Conservation (phyloP, 148 eudicot species). For the Heliosperma pusillum region DNA sequence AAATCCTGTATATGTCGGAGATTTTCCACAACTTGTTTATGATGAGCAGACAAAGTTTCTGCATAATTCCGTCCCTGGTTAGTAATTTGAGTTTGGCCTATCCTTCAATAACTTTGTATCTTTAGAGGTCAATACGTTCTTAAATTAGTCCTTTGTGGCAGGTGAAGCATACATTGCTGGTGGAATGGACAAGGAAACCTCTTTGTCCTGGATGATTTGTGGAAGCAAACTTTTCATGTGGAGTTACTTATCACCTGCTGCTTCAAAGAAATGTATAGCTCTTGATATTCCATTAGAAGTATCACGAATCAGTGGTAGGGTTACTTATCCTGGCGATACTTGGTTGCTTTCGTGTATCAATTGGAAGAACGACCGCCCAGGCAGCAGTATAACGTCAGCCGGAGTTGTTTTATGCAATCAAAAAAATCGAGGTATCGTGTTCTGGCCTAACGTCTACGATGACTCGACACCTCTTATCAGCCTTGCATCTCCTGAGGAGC, state of each 20-base stretch:
- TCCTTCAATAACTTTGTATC: conserved; percentile 1
- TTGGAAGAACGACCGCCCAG: conserved; percentile 46
- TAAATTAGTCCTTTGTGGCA: conserved; percentile 24
- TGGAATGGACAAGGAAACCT: conserved; percentile 83
- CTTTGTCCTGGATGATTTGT: conserved; percentile 79
- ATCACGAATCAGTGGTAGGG: conserved; percentile 35
- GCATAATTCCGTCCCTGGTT: conserved; percentile 59
- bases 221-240: conserved; percentile 73
- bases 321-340: conserved; percentile 33
- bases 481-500: conserved; percentile 45
- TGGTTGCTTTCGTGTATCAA: conserved; percentile 65
- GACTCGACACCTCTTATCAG: conserved; percentile 37
- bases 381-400: conserved; percentile 36
- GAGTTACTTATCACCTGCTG: conserved; percentile 73
- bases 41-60: conserved; percentile 55
- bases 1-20: conserved; percentile 84
- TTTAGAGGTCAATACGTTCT: not conserved
- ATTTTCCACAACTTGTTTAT: conserved; percentile 81
- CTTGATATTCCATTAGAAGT: conserved; percentile 61
- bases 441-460: conserved; percentile 76
- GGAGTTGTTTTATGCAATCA: conserved; percentile 73
- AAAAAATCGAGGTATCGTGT: conserved; percentile 50
- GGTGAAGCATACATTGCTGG: conserved; percentile 68
- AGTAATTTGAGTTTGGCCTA: conserved; percentile 14
- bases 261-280: conserved; percentile 63